phyloP scores from a whole-genome alignment of 31 red algal species.

The Endocladia muricata region DNA sequence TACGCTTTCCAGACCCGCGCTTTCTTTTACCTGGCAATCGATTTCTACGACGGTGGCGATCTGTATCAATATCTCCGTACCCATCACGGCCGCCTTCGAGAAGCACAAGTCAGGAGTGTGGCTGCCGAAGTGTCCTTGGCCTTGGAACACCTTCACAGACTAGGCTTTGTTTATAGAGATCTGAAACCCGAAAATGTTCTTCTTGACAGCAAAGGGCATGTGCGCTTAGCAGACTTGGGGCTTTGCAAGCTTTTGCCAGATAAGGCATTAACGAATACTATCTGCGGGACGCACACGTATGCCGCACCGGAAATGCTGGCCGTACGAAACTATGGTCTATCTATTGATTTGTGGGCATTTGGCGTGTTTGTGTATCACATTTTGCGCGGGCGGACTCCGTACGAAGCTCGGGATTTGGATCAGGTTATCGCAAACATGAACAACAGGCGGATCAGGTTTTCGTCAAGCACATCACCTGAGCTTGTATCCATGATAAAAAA shows the following conservation, averaged over 20 bases:
- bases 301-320: constrained; percentile 79
- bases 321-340: constrained; percentile 72
- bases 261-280: constrained; percentile 63
- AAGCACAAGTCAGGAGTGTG: constrained; percentile 46
- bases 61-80: constrained; percentile 75
- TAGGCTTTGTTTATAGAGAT: constrained; percentile 85
- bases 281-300: constrained; percentile 86
- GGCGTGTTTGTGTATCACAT: constrained; percentile 85
- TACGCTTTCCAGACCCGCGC: constrained; percentile 86
- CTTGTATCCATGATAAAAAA: constrained; percentile 77
- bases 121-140: constrained; percentile 68
- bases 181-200: constrained; percentile 92
- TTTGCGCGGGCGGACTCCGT: constrained; percentile 71
- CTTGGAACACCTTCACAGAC: constrained; percentile 66
- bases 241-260: constrained; percentile 70
- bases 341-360: constrained; percentile 88
- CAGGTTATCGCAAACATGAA: constrained; percentile 86
- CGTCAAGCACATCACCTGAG: constrained; percentile 60
- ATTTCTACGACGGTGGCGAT: constrained; percentile 93
- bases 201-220: constrained; percentile 50
- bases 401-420: constrained; percentile 68
- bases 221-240: constrained; percentile 88
- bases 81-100: constrained; percentile 45
- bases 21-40: constrained; percentile 88
- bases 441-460: constrained; percentile 69